phyloP scores from a whole-genome alignment of 2,329 filamentous ascomycete species.

The Dryadomyces quercivorus region DNA sequence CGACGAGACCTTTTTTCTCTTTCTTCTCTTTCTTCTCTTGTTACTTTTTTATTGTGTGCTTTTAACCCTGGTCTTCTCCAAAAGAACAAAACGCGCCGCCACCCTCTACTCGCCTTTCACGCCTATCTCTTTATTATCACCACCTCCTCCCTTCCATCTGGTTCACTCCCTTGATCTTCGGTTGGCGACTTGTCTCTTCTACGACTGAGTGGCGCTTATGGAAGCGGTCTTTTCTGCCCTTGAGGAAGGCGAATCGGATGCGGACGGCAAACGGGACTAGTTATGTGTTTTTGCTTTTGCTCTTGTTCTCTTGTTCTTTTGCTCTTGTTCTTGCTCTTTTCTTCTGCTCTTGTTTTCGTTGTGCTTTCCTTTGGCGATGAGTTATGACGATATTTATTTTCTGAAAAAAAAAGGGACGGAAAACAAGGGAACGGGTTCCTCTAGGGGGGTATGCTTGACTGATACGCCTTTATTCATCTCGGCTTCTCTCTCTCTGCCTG shows the following conservation, averaged over 20 bases:
- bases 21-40: constrained; percentile 7
- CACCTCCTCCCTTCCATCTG: background rate
- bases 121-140: background rate
- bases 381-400: constrained; percentile 11
- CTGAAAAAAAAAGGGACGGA: constrained; percentile 7
- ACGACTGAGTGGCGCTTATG: constrained; percentile 4
- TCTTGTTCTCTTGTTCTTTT: background rate
- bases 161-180: background rate
- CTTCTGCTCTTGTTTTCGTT: background rate
- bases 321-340: background rate
- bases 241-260: background rate
- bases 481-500: constrained; percentile 14
- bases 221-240: constrained; percentile 1
- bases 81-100: background rate
- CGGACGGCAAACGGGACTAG: constrained; percentile 7
- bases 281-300: background rate
- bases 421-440: constrained; percentile 5
- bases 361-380: constrained; percentile 11
- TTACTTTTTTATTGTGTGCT: constrained; percentile 1
- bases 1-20: constrained; percentile 16
- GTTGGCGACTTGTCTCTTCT: constrained; percentile 2
- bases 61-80: background rate
- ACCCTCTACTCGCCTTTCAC: background rate
- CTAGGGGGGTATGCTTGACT: constrained; percentile 27
- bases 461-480: constrained; percentile 14